Conservation (phyloP, 2,329 filamentous ascomycete species). For the Nemania sp. region DNA sequence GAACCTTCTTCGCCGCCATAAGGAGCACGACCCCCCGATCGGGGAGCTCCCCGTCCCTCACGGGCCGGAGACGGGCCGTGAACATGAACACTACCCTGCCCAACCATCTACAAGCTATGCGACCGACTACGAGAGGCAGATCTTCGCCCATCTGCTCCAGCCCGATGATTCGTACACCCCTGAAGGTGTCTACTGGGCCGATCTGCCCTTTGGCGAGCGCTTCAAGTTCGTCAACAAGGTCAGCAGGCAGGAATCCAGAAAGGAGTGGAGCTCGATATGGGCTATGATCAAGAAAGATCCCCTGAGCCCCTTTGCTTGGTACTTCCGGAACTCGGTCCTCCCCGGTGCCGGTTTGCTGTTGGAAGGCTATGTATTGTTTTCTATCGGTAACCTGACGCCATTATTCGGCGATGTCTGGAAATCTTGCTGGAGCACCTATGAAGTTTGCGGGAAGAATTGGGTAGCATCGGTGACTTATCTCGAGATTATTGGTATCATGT, state of each 20-base stretch:
- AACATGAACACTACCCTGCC: slow-evolving; percentile 51
- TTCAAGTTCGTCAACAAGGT: slow-evolving; percentile 75
- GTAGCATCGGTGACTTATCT: slow-evolving; percentile 83
- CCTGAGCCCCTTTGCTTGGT: slow-evolving; percentile 79
- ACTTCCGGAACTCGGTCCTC: slow-evolving; percentile 87
- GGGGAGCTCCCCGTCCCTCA: slow-evolving; percentile 62
- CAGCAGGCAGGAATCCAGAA: slow-evolving; percentile 69
- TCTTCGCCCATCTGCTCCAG: slow-evolving; percentile 79
- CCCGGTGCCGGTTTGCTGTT: slow-evolving; percentile 90
- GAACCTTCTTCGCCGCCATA: slow-evolving; percentile 44
- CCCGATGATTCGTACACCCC: slow-evolving; percentile 86
- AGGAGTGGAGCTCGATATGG: slow-evolving; percentile 70
- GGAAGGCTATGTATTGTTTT: slow-evolving; percentile 96
- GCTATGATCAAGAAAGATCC: slow-evolving; percentile 85
- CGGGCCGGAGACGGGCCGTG: slow-evolving; percentile 52
- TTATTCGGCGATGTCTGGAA: slow-evolving; percentile 78
- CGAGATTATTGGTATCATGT: slow-evolving; percentile 92
- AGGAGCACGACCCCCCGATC: slow-evolving; percentile 47
- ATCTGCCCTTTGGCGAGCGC: slow-evolving; percentile 72
- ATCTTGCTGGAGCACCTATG: slow-evolving; percentile 69
- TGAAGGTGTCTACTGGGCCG: slow-evolving; percentile 90
- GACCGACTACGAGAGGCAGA: slow-evolving; percentile 56
- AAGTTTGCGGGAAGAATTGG: slow-evolving; percentile 78
- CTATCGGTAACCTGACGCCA: slow-evolving; percentile 88
- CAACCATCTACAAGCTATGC: slow-evolving; percentile 43